phyloP scores from a whole-genome alignment of 1,284 basidiomycete genomes.

The Cutaneotrichosporon cutaneum region DNA sequence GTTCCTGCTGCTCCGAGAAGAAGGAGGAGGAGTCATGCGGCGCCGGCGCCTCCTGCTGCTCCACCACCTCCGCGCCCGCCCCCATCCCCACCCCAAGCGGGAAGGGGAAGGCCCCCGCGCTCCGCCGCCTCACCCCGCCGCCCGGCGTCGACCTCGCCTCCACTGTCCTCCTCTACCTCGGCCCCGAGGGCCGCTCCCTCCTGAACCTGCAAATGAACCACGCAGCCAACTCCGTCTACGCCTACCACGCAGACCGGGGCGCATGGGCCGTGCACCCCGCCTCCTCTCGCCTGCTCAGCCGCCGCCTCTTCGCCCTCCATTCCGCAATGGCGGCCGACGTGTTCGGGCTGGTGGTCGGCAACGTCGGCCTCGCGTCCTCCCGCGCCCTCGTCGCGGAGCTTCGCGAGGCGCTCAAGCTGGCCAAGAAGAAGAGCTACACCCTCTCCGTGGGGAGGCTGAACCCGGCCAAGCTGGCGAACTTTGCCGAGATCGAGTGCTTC shows the following conservation, averaged over 20 bases:
- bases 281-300: conserved; percentile 85
- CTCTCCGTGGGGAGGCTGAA: conserved; percentile 94
- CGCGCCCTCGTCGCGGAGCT: conserved; percentile 76
- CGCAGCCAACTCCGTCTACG: conserved; percentile 55
- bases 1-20: neutral
- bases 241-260: conserved; percentile 63
- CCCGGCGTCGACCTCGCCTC: conserved; percentile 43
- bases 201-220: conserved; percentile 86
- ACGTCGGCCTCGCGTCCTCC: conserved; percentile 79
- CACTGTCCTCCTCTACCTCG: conserved; percentile 71
- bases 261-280: conserved; percentile 62
- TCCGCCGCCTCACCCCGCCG: conserved; percentile 45
- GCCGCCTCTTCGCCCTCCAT: conserved; percentile 83
- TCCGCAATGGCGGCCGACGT: conserved; percentile 89
- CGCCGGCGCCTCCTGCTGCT: conserved; percentile 5
- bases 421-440: conserved; percentile 87
- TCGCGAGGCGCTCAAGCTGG: conserved; percentile 63
- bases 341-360: conserved; percentile 92
- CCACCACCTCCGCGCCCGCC: conserved; percentile 66
- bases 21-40: neutral
- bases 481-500: conserved; percentile 94
- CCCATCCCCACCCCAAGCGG: conserved; percentile 81
- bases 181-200: conserved; percentile 74
- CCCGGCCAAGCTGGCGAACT: conserved; percentile 93
- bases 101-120: conserved; percentile 37